These are phyloP conservation scores for Pleurotus djamor DNA, from an alignment of 768 basidiomycete genomes.

Conservation along the genomic window DNA sequence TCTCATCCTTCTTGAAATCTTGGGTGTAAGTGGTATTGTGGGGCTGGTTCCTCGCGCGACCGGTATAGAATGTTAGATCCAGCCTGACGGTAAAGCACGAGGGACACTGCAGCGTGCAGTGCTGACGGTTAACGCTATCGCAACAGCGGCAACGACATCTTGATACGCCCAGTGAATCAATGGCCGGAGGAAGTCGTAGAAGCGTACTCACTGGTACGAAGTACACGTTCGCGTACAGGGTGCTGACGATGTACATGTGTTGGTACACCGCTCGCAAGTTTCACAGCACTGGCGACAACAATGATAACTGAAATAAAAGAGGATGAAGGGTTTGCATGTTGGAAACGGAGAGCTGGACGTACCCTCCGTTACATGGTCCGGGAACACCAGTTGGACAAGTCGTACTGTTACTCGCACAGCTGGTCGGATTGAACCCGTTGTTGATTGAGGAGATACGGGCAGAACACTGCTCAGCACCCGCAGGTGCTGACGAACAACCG, in stretches of 20 bases:
- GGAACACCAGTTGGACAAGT: conserved; percentile 9
- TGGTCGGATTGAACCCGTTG: conserved; percentile 7
- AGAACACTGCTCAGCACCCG: conserved; percentile 2
- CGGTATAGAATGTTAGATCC: not conserved
- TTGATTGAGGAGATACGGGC: conserved; percentile 8
- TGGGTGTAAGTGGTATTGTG: conserved; percentile 8
- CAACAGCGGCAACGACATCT: conserved; percentile 15
- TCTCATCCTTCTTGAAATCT: conserved; percentile 12
- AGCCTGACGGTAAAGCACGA: conserved; percentile 13
- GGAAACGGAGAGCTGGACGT: not conserved
- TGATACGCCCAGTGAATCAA: not conserved
- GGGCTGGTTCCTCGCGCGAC: not conserved
- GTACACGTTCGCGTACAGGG: not conserved
- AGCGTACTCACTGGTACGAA: conserved; percentile 1
- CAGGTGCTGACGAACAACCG: conserved; percentile 3
- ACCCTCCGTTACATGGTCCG: conserved; percentile 12
- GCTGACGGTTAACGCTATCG: not conserved
- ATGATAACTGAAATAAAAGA: conserved; percentile 3
- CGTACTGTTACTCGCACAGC: conserved; percentile 5
- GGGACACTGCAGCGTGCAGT: conserved; percentile 12
- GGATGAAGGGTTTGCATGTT: not conserved
- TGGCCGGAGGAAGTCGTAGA: not conserved
- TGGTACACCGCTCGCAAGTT: conserved; percentile 9
- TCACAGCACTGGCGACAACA: conserved; percentile 12
- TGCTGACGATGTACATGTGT: conserved; percentile 1